A percentile compares a stretch with the other conserved stretches of the same genome.
Conservation (phyloP, 2,329 filamentous ascomycete genomes). For the Lasiodiplodia hormozganensis region DNA sequence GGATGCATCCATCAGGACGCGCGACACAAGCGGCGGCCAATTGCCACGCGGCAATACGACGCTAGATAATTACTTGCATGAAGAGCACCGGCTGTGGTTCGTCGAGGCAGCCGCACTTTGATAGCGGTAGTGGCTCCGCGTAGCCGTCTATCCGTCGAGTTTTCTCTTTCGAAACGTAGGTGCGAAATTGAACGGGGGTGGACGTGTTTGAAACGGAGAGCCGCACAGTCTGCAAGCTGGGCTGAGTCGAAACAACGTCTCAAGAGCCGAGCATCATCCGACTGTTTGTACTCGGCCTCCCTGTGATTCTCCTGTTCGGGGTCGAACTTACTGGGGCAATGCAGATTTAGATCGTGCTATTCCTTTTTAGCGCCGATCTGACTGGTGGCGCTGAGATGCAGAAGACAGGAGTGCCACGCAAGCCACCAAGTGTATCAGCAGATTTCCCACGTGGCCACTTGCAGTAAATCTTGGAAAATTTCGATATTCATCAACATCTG, state of each 20-base stretch:
- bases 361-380: neutral
- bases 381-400: neutral
- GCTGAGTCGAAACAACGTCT: neutral
- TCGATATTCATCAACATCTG: too few species aligned
- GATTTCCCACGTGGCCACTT: neutral
- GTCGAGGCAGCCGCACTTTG: neutral
- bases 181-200: neutral
- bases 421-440: neutral
- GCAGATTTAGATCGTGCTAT: too few species aligned
- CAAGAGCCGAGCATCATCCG: conserved; percentile 7
- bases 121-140: conserved; percentile 1
- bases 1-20: neutral
- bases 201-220: neutral
- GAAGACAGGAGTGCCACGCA: neutral
- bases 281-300: neutral
- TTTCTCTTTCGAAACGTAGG: conserved; percentile 3
- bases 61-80: conserved; percentile 20
- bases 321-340: neutral
- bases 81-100: neutral
- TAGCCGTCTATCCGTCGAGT: neutral
- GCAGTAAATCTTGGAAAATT: neutral
- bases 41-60: conserved; percentile 7
- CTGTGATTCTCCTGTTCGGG: neutral
- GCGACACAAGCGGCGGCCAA: conserved; percentile 1
- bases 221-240: conserved; percentile 5